These are phyloP conservation scores for Diaporthe humulicola DNA, from an alignment of 2,329 filamentous ascomycete species.

Conservation along the genomic window DNA sequence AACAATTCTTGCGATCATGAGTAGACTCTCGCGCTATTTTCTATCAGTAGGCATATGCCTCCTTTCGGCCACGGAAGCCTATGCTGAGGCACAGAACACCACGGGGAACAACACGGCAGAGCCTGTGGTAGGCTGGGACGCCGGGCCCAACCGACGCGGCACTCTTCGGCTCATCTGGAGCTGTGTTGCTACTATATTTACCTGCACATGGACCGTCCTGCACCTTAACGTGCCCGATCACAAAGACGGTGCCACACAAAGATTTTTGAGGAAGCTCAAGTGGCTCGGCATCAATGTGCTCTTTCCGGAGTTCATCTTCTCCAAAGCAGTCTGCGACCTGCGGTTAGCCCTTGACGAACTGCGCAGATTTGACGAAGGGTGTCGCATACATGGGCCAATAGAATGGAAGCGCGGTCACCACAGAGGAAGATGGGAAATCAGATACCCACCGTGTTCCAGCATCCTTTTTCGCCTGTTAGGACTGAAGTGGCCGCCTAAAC, in stretches of 20 bases:
- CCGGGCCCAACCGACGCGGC: not conserved
- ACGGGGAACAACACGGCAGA: not conserved
- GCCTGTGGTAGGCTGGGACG: not conserved
- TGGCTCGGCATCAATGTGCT: not conserved
- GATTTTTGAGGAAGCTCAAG: not conserved
- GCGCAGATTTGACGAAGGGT: not conserved
- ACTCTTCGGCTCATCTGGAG: not conserved
- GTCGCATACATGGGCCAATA: not conserved
- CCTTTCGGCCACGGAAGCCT: not conserved
- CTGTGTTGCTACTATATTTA: slow-evolving; percentile 13
- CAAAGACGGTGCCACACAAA: not conserved
- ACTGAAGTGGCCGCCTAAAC: not conserved
- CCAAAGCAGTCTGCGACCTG: not conserved
- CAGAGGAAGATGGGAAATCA: not conserved
- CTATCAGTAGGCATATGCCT: not conserved
- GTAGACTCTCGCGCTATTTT: not conserved
- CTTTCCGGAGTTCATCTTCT: not conserved
- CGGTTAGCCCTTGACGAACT: not conserved
- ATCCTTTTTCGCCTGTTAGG: not conserved
- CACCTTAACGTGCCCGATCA: slow-evolving; percentile 19
- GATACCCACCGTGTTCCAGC: not conserved
- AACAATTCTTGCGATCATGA: not conserved
- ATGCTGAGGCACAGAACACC: not conserved
- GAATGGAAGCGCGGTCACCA: not conserved
- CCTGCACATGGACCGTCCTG: slow-evolving; percentile 24